Conservation (phyloP, 148 eudicot genomes). For the Diospyros kaki region DNA sequence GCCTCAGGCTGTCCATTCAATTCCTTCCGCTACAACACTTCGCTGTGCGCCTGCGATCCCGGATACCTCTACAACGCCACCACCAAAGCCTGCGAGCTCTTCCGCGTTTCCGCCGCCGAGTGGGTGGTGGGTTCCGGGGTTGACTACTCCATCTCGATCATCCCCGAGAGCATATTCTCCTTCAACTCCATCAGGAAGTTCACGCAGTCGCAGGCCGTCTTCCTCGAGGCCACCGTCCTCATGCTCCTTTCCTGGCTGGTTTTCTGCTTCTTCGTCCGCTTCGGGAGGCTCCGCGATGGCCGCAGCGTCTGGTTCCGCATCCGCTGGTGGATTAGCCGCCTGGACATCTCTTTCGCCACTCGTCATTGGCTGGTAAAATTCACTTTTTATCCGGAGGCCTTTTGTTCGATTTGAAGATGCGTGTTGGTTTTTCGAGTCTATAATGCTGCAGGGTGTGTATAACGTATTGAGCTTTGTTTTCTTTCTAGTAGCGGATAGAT, state of each 20-base stretch:
- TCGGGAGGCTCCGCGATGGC: conserved; percentile 61
- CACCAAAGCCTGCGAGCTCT: conserved; percentile 36
- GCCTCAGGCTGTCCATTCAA: conserved; percentile 32
- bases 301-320: conserved; percentile 58
- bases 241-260: conserved; percentile 60
- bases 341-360: conserved; percentile 79
- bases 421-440: too few species aligned
- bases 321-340: conserved; percentile 92
- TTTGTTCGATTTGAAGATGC: background rate
- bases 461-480: too few species aligned
- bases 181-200: conserved; percentile 67
- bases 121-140: conserved; percentile 55
- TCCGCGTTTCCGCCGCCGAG: conserved; percentile 26
- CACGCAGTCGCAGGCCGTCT: conserved; percentile 85
- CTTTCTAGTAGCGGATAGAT: too few species aligned
- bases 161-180: conserved; percentile 61
- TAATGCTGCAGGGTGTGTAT: too few species aligned
- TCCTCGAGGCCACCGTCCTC: conserved; percentile 62
- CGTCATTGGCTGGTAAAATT: conserved; percentile 78
- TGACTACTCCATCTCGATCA: conserved; percentile 39
- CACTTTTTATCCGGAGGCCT: background rate
- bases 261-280: conserved; percentile 54
- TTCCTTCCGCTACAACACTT: conserved; percentile 52
- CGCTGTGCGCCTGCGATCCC: conserved; percentile 71
- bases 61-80: conserved; percentile 56